Conservation (phyloP, 768 basidiomycete genomes). For the Lactarius hatsudake region DNA sequence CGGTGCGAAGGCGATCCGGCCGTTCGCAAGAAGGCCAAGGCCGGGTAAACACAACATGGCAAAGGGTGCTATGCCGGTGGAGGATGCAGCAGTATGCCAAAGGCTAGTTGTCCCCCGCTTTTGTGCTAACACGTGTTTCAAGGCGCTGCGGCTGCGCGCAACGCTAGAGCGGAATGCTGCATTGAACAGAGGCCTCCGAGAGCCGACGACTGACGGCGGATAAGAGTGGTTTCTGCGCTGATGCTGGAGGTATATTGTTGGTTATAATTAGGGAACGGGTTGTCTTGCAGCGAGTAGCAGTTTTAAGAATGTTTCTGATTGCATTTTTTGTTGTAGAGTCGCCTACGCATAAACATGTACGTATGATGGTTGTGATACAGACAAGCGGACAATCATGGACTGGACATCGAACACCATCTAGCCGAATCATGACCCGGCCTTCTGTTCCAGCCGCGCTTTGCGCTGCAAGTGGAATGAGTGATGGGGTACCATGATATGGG, state of each 20-base stretch:
- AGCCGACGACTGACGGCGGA: slow-evolving; percentile 14
- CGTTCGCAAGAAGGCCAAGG: slow-evolving; percentile 51
- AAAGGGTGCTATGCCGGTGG: slow-evolving; percentile 76
- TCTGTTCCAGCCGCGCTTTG: slow-evolving; percentile 64
- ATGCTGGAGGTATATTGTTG: not conserved
- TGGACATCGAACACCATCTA: slow-evolving; percentile 1
- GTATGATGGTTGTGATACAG: slow-evolving; percentile 23
- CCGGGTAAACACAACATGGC: slow-evolving; percentile 86
- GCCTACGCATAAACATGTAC: slow-evolving; percentile 25
- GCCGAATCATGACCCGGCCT: slow-evolving; percentile 42
- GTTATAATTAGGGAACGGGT: not conserved
- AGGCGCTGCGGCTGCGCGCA: slow-evolving; percentile 67
- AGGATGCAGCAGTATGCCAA: slow-evolving; percentile 72
- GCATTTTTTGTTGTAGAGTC: slow-evolving; percentile 29
- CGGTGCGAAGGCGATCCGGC: slow-evolving; percentile 36
- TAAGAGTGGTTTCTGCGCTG: not conserved
- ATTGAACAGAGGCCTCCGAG: slow-evolving; percentile 16
- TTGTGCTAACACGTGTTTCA: slow-evolving; percentile 31
- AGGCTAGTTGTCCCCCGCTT: not conserved
- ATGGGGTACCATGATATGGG: not conserved
- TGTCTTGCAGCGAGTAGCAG: not conserved
- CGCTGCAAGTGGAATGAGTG: slow-evolving; percentile 41
- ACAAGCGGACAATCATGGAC: slow-evolving; percentile 11
- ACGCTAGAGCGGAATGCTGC: slow-evolving; percentile 32
- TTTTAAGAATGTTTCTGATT: slow-evolving; percentile 26